Base-by-base conservation (phyloP, 2,329 filamentous ascomycete species). In the Pseudocercospora pini-densiflorae region DNA sequence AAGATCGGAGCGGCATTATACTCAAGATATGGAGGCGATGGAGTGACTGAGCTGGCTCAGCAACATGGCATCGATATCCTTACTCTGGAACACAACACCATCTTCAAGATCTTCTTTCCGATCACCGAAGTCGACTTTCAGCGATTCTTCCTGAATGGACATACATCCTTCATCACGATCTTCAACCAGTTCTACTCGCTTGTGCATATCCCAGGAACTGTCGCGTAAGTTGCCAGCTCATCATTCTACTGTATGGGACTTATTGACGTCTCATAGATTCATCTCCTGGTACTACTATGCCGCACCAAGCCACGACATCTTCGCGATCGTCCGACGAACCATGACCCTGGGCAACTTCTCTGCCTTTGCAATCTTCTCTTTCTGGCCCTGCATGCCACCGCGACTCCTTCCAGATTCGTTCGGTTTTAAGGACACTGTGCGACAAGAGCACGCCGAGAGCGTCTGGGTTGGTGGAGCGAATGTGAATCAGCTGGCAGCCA, bases 201-300 rank as follows among this genome's bases (percentile, higher is more conserved):
- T 12, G 86, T 88, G 36, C 86, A 88, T 70, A 88, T 88, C 62
- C 86, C 86, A 2, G 86, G 86, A 19, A 88, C 86, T 43, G 85
- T 88, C 60, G 85, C 85, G 85, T 87, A 78, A 71, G 80, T 71
- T 10, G 19, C 8, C 19, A 40, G 21, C 12, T 19, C 23, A 21
- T 40, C 36, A 9, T 7, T 2, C 14, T 33, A 27, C n/a, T 43
- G 27, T 19, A 5, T 21, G 4, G 40, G 7, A 31, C 19, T 40
- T 12, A 31, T 71, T 73, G 29, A 71, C 58, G 51, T 21, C 7
- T 16, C 51, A 31, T 55, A 88, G 86, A 63, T 89, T 89, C 75
- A 85, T 89, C 61, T 87, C 84, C 51, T 89, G 86, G 84, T 89
- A 87, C 76, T 89, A 89, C 77, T 86, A 86, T 74, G 82, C 84